phyloP scores from a whole-genome alignment of 257 asterid species.

The Nicotiana tomentosiformis region DNA sequence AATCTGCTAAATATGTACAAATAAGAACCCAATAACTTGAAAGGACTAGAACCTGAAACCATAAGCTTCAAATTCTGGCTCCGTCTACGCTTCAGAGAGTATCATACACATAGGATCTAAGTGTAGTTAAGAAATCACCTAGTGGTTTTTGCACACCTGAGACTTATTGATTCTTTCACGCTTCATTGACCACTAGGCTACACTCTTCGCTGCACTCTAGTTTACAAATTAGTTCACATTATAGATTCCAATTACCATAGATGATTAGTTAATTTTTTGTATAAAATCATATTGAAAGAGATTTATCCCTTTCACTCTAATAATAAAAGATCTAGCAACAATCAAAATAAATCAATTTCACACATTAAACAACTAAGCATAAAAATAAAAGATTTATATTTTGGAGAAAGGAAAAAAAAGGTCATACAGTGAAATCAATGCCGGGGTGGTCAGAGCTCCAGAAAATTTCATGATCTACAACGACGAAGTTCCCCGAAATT shows the following conservation, averaged over 20 bases:
- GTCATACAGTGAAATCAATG: conserved; percentile 61
- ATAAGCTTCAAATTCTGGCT: too few relatives aligned
- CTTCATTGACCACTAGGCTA: too few relatives aligned
- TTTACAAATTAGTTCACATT: too few relatives aligned
- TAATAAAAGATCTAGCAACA: not conserved
- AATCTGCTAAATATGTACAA: too few relatives aligned
- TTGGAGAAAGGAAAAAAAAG: not conserved
- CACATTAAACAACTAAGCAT: not conserved
- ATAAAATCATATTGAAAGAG: not conserved
- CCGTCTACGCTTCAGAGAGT: too few relatives aligned
- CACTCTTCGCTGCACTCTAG: too few relatives aligned
- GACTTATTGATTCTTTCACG: too few relatives aligned
- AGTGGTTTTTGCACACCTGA: too few relatives aligned
- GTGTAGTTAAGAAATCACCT: not conserved
- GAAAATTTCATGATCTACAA: conserved; percentile 67
- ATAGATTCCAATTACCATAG: not conserved
- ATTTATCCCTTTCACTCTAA: not conserved
- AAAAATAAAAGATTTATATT: not conserved
- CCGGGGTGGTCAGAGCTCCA: conserved; percentile 74
- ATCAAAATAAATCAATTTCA: not conserved
- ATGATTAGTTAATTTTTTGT: not conserved
- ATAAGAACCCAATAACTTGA: too few relatives aligned
- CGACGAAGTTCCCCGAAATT: conserved; percentile 78
- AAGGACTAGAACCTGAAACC: too few relatives aligned
- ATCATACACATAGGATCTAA: not conserved